phyloP scores from a whole-genome alignment of 78 protist species.

The Paratrimastix pyriformis region DNA sequence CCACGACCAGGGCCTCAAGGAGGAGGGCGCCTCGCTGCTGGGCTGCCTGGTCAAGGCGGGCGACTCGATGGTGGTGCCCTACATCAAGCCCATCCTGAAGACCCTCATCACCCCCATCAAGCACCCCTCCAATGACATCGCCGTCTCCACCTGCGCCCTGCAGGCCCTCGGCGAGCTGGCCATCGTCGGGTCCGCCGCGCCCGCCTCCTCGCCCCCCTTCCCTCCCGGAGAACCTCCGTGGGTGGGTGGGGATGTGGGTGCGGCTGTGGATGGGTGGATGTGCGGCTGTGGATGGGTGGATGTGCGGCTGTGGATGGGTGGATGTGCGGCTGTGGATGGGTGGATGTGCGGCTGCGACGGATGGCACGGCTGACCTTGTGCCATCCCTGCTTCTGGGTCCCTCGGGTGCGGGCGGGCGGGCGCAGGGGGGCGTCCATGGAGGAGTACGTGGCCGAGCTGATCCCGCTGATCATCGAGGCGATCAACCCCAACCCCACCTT shows the following conservation, averaged over 20 bases:
- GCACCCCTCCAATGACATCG: too few species aligned
- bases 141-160: not conserved
- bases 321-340: not conserved
- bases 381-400: not conserved
- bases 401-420: not conserved
- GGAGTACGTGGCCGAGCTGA: conserved; percentile 41
- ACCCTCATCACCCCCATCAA: conserved; percentile 62
- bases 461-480: conserved; percentile 72
- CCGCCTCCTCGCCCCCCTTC: not conserved
- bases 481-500: conserved; percentile 19
- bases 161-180: conserved; percentile 74
- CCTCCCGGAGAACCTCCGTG: too few species aligned
- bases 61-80: conserved; percentile 65
- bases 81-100: conserved; percentile 58
- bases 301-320: too few species aligned
- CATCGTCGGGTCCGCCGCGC: conserved; percentile 52
- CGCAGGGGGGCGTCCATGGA: conserved; percentile 41
- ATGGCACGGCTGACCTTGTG: not conserved
- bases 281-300: too few species aligned
- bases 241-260: too few species aligned
- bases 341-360: not conserved
- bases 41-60: conserved; percentile 53
- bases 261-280: too few species aligned
- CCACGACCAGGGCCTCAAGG: conserved; percentile 43
- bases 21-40: conserved; percentile 55